Evolutionary conservation across 2,329 filamentous ascomycete species (phyloP).

Genomic region (Penicillium vulpinum): DNA sequence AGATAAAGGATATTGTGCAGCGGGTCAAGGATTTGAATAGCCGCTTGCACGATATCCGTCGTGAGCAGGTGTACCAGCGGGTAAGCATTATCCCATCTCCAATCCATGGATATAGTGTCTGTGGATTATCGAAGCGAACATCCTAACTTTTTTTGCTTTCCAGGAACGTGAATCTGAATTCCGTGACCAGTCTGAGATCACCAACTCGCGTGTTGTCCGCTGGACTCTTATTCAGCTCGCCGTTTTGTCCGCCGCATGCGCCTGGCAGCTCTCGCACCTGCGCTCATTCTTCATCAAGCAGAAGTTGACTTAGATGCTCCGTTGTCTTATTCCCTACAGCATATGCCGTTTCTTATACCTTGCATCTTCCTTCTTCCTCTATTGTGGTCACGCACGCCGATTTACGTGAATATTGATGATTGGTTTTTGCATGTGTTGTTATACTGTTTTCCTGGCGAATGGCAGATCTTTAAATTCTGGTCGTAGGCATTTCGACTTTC

Average conservation of each 20-base stretch:
- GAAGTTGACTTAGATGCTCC: slow-evolving; percentile 75
- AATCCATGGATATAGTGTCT: not conserved
- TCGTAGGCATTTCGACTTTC: not conserved
- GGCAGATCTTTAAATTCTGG: not conserved
- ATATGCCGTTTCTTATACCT: slow-evolving; percentile 13
- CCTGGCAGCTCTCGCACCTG: slow-evolving; percentile 95
- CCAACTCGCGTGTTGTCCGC: slow-evolving; percentile 85
- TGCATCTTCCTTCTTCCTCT: slow-evolving; percentile 22
- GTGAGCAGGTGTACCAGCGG: slow-evolving; percentile 95
- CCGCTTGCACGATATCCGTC: slow-evolving; percentile 79
- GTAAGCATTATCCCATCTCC: slow-evolving; percentile 51
- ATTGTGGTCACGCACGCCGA: slow-evolving; percentile 9
- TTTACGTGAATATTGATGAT: slow-evolving; percentile 17
- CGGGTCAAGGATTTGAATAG: slow-evolving; percentile 88
- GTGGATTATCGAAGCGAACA: not conserved
- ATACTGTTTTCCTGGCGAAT: not conserved
- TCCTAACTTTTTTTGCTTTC: not conserved
- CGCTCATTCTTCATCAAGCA: slow-evolving; percentile 99
- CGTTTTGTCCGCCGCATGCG: slow-evolving; percentile 82
- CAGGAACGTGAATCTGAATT: slow-evolving; percentile 98
- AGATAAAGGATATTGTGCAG: slow-evolving; percentile 84
- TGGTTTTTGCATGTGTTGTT: slow-evolving; percentile 9
- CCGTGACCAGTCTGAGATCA: slow-evolving; percentile 92
- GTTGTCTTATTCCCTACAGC: slow-evolving; percentile 15
- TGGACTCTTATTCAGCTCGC: slow-evolving; percentile 91